Evolutionary conservation across 371 early-diverging fungal genomes (phyloP).

Genomic region (Apophysomyces trapeziformis): DNA sequence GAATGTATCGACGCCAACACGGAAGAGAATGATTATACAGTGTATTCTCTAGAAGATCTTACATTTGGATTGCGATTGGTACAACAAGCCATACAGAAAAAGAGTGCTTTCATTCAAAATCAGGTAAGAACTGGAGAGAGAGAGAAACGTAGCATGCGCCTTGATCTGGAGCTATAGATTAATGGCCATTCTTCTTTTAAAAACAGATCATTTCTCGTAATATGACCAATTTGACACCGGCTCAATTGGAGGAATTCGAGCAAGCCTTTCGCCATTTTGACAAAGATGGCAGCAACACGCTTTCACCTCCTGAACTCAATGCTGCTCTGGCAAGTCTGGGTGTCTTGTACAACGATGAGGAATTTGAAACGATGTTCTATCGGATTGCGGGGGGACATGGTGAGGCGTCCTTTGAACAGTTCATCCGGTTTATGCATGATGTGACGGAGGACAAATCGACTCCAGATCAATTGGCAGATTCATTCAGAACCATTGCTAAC

Average conservation of each 20-base stretch:
- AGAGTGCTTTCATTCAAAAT: conserved; percentile 90
- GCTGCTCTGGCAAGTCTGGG: conserved; percentile 89
- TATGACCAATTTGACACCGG: conserved; percentile 91
- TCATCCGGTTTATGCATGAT: conserved; percentile 84
- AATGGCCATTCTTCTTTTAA: neutral
- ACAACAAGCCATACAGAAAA: conserved; percentile 81
- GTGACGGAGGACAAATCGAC: conserved; percentile 92
- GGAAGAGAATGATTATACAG: conserved; percentile 93
- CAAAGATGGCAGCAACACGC: conserved; percentile 74
- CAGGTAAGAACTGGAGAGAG: conserved; percentile 55
- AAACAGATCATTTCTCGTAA: conserved; percentile 81
- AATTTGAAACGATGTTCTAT: conserved; percentile 70
- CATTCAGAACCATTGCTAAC: conserved; percentile 85
- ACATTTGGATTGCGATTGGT: conserved; percentile 83
- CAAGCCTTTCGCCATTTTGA: conserved; percentile 91
- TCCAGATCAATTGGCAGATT: conserved; percentile 83
- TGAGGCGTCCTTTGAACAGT: conserved; percentile 85
- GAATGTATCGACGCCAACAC: conserved; percentile 85
- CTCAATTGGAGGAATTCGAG: conserved; percentile 92
- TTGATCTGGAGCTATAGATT: no score
- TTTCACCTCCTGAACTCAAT: conserved; percentile 81
- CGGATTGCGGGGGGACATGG: conserved; percentile 64
- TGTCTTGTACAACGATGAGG: conserved; percentile 75
- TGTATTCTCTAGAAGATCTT: conserved; percentile 88
- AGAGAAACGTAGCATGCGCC: no score